Percentiles rank a stretch among this genome's conserved stretches.
These are phyloP conservation scores for Cercospora beticola DNA, from an alignment of 2,329 filamentous ascomycete genomes.

Conservation along the genomic window DNA sequence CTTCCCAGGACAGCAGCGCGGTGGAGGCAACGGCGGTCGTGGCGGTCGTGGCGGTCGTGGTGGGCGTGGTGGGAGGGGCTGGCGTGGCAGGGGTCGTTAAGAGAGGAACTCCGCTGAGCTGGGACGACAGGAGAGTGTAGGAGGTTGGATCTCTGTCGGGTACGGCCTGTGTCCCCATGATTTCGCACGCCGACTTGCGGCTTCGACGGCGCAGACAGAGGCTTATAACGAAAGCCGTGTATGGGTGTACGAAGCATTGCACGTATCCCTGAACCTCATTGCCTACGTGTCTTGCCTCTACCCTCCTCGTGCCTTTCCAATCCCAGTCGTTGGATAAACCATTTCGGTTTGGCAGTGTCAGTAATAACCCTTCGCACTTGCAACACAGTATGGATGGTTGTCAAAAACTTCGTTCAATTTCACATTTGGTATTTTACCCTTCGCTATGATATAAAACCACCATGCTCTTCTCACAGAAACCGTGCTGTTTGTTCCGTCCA, in stretches of 20 bases:
- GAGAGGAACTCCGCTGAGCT: neutral
- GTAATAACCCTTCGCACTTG: too few species aligned
- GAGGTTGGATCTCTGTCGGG: neutral
- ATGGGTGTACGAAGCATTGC: too few species aligned
- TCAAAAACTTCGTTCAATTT: neutral
- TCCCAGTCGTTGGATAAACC: too few species aligned
- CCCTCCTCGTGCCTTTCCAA: too few species aligned
- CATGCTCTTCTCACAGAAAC: neutral
- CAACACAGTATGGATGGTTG: neutral
- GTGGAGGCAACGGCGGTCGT: neutral
- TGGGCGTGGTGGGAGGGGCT: constrained; percentile 6
- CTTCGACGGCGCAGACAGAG: neutral
- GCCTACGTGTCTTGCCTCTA: too few species aligned
- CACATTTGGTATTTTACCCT: neutral
- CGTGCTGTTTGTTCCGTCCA: neutral
- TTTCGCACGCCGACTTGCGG: too few species aligned
- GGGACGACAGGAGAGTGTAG: neutral
- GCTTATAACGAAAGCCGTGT: neutral
- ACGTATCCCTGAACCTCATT: too few species aligned
- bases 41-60: constrained; percentile 11
- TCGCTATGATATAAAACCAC: neutral
- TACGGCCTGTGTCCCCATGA: too few species aligned
- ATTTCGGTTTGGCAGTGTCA: too few species aligned
- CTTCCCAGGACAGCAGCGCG: constrained; percentile 17
- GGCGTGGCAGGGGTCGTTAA: neutral